These are phyloP conservation scores for Rhodotorula sp. DNA, from an alignment of 1,284 basidiomycete species.

Conservation along the genomic window DNA sequence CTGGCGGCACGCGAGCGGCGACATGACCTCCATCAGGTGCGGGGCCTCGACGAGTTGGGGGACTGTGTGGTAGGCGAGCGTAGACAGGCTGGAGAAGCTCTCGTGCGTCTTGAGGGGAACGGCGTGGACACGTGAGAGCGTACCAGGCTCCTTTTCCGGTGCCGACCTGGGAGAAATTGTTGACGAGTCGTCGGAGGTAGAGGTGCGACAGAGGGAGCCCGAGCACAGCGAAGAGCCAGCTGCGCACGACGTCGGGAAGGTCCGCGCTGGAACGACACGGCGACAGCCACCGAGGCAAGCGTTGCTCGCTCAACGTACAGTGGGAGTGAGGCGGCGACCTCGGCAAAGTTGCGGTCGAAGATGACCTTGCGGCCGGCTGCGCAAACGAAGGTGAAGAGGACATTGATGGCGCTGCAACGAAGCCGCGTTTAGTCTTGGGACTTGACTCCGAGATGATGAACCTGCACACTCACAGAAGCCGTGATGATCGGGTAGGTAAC, in stretches of 20 bases:
- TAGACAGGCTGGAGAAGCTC: background rate
- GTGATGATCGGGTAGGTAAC: slow-evolving; percentile 5
- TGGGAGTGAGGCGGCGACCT: slow-evolving; percentile 11
- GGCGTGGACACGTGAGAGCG: background rate
- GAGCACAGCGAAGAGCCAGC: slow-evolving; percentile 20
- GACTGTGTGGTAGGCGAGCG: background rate
- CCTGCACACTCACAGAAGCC: background rate
- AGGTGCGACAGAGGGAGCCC: slow-evolving; percentile 12
- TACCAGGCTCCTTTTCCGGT: background rate
- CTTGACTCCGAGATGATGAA: background rate
- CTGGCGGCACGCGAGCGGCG: too few relatives aligned
- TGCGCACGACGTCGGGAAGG: background rate
- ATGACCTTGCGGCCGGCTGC: slow-evolving; percentile 12
- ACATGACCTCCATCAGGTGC: slow-evolving; percentile 7
- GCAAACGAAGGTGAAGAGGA: slow-evolving; percentile 17
- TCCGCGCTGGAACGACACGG: background rate
- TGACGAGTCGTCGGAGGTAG: slow-evolving; percentile 11
- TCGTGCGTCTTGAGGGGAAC: background rate
- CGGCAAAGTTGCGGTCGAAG: slow-evolving; percentile 1
- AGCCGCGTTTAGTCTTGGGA: background rate
- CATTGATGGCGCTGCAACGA: slow-evolving; percentile 9
- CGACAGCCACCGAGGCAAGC: background rate
- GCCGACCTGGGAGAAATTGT: background rate
- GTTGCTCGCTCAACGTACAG: background rate
- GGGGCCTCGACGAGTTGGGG: background rate